These are phyloP conservation scores for Solanum hybrid DNA, from an alignment of 305 asterid genomes.

Conservation along the genomic window DNA sequence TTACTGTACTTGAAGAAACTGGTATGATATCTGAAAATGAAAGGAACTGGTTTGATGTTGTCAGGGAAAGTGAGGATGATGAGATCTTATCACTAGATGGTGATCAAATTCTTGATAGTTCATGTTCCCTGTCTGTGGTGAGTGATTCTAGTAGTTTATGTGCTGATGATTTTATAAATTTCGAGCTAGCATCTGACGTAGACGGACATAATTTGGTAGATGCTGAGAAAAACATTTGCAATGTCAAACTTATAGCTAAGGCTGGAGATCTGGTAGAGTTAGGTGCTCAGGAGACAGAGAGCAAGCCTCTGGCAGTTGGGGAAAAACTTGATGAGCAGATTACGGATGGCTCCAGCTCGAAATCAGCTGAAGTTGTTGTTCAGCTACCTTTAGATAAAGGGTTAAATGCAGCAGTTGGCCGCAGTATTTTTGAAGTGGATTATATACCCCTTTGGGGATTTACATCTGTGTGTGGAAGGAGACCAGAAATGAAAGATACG, in stretches of 20 bases:
- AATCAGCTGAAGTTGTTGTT: constrained; percentile 21
- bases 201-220: constrained; percentile 26
- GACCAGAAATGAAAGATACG: constrained; percentile 95
- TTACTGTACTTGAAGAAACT: constrained; percentile 27
- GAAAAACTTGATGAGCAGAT: constrained; percentile 20
- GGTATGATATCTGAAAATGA: constrained; percentile 37
- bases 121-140: constrained; percentile 58
- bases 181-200: constrained; percentile 19
- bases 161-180: constrained; percentile 34
- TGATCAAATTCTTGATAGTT: constrained; percentile 38
- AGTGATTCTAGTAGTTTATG: constrained; percentile 86
- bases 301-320: constrained; percentile 9
- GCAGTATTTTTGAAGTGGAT: constrained; percentile 81
- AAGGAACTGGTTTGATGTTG: constrained; percentile 31
- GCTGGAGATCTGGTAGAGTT: constrained; percentile 14
- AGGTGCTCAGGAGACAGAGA: constrained; percentile 13
- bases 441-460: constrained; percentile 87
- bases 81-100: constrained; percentile 62
- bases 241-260: constrained; percentile 32
- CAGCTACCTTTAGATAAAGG: constrained; percentile 26
- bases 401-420: constrained; percentile 11
- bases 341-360: constrained; percentile 27
- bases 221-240: constrained; percentile 26
- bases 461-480: constrained; percentile 69
- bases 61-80: constrained; percentile 59